These are phyloP conservation scores for Escovopsis sp. DNA, from an alignment of 2,329 filamentous ascomycete species.

Conservation along the genomic window DNA sequence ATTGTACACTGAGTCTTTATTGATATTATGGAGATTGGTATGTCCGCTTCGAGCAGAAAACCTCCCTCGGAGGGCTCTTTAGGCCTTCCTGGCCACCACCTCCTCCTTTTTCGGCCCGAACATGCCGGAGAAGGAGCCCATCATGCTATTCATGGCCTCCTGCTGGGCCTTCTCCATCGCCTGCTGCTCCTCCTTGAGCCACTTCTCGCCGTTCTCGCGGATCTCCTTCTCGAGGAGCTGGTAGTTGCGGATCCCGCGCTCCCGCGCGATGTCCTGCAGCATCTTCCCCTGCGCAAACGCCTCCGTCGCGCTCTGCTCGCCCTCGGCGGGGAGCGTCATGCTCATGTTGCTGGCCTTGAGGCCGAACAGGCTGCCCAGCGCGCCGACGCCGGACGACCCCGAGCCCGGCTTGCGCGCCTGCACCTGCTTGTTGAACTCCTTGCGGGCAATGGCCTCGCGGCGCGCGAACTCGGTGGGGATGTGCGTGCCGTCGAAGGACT, in stretches of 20 bases:
- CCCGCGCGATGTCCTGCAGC: slow-evolving; percentile 85
- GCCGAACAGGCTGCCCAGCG: slow-evolving; percentile 58
- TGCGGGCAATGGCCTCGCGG: slow-evolving; percentile 70
- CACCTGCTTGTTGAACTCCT: slow-evolving; percentile 67
- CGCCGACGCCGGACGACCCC: slow-evolving; percentile 45
- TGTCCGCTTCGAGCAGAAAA: too few species aligned
- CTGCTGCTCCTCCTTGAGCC: slow-evolving; percentile 84
- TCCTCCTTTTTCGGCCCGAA: slow-evolving; percentile 11
- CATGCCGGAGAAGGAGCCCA: slow-evolving; percentile 44
- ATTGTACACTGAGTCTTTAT: too few species aligned
- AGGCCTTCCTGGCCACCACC: neutral
- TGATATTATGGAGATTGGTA: too few species aligned
- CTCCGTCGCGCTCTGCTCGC: slow-evolving; percentile 56
- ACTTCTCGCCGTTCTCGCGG: slow-evolving; percentile 82
- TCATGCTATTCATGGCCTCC: slow-evolving; percentile 86
- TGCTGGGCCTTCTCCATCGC: slow-evolving; percentile 80
- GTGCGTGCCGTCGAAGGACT: slow-evolving; percentile 75
- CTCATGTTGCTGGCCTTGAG: slow-evolving; percentile 56
- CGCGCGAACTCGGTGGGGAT: slow-evolving; percentile 84
- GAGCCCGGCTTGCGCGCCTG: slow-evolving; percentile 49
- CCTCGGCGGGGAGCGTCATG: slow-evolving; percentile 43
- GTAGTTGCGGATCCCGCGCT: slow-evolving; percentile 83
- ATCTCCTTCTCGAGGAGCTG: slow-evolving; percentile 82
- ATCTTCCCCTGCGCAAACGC: slow-evolving; percentile 88
- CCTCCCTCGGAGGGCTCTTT: too few species aligned